Percentiles rank a stretch among this genome's conserved stretches.
Evolutionary conservation across 495 filamentous ascomycete species (phyloP).

Genomic region (Penicillium paradoxum): DNA sequence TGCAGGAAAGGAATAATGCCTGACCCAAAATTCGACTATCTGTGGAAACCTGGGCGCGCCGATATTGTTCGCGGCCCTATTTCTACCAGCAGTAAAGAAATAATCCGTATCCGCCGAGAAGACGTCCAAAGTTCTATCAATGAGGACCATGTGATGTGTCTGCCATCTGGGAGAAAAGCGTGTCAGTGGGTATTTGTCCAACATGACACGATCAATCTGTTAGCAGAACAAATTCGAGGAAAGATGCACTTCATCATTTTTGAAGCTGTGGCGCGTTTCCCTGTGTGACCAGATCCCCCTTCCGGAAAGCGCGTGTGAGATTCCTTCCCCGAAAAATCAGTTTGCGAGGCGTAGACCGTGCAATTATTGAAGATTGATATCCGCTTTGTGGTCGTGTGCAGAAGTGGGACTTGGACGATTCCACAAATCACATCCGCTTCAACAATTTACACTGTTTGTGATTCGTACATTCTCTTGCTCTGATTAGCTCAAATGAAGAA

Average conservation of each 20-base stretch:
- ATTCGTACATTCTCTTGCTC: too few relatives aligned
- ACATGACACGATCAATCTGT: neutral
- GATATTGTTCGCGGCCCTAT: neutral
- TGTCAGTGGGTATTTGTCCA: neutral
- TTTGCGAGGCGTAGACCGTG: too few relatives aligned
- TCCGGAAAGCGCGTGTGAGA: too few relatives aligned
- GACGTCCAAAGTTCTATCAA: neutral
- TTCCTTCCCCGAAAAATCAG: too few relatives aligned
- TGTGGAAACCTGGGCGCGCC: neutral
- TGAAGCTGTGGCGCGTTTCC: neutral
- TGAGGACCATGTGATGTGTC: neutral
- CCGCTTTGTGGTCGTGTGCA: too few relatives aligned
- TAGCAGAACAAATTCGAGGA: neutral
- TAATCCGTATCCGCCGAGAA: constrained; percentile 1
- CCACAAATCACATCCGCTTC: too few relatives aligned
- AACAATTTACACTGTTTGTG: too few relatives aligned
- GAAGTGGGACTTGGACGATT: too few relatives aligned
- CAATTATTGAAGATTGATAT: too few relatives aligned
- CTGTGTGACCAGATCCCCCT: too few relatives aligned
- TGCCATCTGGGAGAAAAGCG: neutral
- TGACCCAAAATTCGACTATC: neutral
- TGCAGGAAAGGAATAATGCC: neutral
- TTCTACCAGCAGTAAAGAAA: neutral
- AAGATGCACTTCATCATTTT: neutral
- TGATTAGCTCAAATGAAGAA: too few relatives aligned